These are phyloP conservation scores for Hyaloperonospora brassicae DNA, from an alignment of 352 stramenopile genomes.

Conservation along the genomic window DNA sequence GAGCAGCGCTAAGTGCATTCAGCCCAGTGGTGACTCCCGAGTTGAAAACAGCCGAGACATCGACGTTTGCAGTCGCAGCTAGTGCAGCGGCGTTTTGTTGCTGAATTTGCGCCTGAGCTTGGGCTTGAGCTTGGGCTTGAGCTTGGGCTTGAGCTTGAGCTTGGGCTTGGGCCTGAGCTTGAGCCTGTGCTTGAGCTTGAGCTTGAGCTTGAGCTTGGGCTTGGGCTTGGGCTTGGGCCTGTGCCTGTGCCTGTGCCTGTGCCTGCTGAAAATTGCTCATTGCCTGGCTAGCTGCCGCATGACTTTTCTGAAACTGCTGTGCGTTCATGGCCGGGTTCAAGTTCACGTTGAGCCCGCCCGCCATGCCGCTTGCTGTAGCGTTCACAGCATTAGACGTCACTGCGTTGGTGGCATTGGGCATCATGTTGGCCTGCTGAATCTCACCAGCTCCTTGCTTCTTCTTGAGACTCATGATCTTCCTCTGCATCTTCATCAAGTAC, in stretches of 20 bases:
- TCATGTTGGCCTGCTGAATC: slow-evolving; percentile 21
- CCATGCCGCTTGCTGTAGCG: slow-evolving; percentile 21
- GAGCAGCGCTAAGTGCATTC: slow-evolving; percentile 19
- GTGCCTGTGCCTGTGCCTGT: slow-evolving; percentile 26
- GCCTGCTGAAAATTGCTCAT: slow-evolving; percentile 56
- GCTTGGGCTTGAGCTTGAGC: slow-evolving; percentile 22
- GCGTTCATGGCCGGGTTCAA: slow-evolving; percentile 34
- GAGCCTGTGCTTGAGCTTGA: slow-evolving; percentile 14
- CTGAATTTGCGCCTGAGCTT: slow-evolving; percentile 23
- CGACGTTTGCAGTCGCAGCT: slow-evolving; percentile 11
- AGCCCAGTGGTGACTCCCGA: slow-evolving; percentile 22
- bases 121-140: slow-evolving; percentile 23
- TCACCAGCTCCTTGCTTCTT: slow-evolving; percentile 46
- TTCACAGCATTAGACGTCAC: slow-evolving; percentile 27
- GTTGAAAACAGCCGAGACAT: slow-evolving; percentile 24
- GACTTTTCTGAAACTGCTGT: slow-evolving; percentile 34
- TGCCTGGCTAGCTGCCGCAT: slow-evolving; percentile 29
- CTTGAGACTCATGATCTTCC: slow-evolving; percentile 75
- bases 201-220: slow-evolving; percentile 27
- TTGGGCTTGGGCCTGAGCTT: slow-evolving; percentile 11
- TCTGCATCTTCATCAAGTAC: slow-evolving; percentile 80
- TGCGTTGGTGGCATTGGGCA: slow-evolving; percentile 25
- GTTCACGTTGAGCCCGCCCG: slow-evolving; percentile 32
- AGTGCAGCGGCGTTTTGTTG: slow-evolving; percentile 19
- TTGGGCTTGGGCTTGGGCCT: slow-evolving; percentile 31